Evolutionary conservation across 306 rosid species (phyloP).

Genomic region (Citrullus mucosospermus): DNA sequence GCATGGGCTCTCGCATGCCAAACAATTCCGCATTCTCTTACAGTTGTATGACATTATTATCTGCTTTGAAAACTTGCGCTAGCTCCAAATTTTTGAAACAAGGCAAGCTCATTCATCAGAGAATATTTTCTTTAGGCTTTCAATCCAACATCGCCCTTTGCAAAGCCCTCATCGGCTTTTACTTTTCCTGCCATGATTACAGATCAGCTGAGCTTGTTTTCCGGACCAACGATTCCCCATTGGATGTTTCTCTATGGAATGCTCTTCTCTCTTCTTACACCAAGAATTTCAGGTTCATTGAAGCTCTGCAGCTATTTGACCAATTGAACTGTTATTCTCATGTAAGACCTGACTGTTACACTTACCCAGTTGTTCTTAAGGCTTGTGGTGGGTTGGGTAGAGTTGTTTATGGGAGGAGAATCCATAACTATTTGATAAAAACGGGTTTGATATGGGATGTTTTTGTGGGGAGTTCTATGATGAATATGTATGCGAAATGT

Average conservation of each 20-base stretch:
- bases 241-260: slow-evolving; percentile 57
- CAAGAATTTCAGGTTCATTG: slow-evolving; percentile 44
- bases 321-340: slow-evolving; percentile 23
- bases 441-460: slow-evolving; percentile 38
- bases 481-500: slow-evolving; percentile 61
- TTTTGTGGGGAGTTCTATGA: slow-evolving; percentile 51
- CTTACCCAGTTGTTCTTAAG: slow-evolving; percentile 66
- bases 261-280: slow-evolving; percentile 53
- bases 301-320: slow-evolving; percentile 45
- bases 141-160: slow-evolving; percentile 27
- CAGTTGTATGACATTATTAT: slow-evolving; percentile 17
- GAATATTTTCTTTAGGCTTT: slow-evolving; percentile 44
- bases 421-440: slow-evolving; percentile 49
- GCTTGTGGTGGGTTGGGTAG: slow-evolving; percentile 50
- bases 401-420: slow-evolving; percentile 27
- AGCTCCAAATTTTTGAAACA: slow-evolving; percentile 33
- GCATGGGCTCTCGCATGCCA: background rate
- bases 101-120: slow-evolving; percentile 58
- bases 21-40: background rate
- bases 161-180: slow-evolving; percentile 43
- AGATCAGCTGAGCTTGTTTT: slow-evolving; percentile 40
- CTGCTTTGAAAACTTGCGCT: slow-evolving; percentile 33
- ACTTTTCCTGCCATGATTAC: slow-evolving; percentile 35
- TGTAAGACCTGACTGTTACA: slow-evolving; percentile 43
- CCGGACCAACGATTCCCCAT: slow-evolving; percentile 27